Evolutionary conservation across 768 basidiomycete genomes (phyloP).

Genomic region (Pleurotus citrinopileatus): DNA sequence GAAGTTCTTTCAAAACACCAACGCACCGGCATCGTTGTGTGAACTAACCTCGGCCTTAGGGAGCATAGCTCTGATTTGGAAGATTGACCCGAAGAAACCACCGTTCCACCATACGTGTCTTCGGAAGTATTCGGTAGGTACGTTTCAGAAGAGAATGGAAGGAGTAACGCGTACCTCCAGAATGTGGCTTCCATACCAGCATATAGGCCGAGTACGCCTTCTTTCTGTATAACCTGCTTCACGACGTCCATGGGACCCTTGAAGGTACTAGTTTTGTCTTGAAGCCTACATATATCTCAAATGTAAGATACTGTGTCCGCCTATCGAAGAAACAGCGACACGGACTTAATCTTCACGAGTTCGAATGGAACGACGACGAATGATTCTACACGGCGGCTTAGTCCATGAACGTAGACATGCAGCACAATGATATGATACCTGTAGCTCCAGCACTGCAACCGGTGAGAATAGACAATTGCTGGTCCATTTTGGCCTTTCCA

Average conservation of each 20-base stretch:
- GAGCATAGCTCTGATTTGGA: slow-evolving; percentile 74
- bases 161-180: slow-evolving; percentile 67
- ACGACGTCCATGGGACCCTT: slow-evolving; percentile 92
- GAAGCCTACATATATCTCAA: slow-evolving; percentile 48
- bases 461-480: slow-evolving; percentile 81
- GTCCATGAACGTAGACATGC: background rate
- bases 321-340: background rate
- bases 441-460: slow-evolving; percentile 95
- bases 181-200: slow-evolving; percentile 97
- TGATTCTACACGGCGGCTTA: slow-evolving; percentile 51
- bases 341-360: slow-evolving; percentile 83
- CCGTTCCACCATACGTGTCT: slow-evolving; percentile 93
- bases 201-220: slow-evolving; percentile 85
- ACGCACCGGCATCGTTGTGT: background rate
- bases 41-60: slow-evolving; percentile 78
- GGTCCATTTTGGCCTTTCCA: slow-evolving; percentile 85
- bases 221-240: slow-evolving; percentile 68
- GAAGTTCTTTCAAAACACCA: background rate
- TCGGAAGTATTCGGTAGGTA: slow-evolving; percentile 10
- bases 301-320: background rate
- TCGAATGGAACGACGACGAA: slow-evolving; percentile 97
- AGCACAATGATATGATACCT: slow-evolving; percentile 21
- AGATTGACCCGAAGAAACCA: slow-evolving; percentile 93
- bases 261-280: slow-evolving; percentile 90
- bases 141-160: background rate